Conservation (phyloP, 2,329 filamentous ascomycete genomes). For the Phoma sp. region DNA sequence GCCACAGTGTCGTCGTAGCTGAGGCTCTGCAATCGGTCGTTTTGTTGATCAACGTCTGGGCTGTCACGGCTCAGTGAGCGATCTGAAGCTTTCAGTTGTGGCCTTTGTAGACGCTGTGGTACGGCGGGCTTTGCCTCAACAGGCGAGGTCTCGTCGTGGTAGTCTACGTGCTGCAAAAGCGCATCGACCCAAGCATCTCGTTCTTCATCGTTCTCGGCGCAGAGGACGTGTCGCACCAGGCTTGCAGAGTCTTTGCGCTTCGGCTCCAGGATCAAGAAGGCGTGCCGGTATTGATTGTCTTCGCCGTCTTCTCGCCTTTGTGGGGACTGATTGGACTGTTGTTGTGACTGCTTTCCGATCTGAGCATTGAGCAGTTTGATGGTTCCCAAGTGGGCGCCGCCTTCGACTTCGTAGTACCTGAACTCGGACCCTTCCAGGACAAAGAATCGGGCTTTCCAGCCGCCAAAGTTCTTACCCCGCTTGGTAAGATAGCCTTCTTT, state of each 20-base stretch:
- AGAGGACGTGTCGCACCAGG: constrained; percentile 90
- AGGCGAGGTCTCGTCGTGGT: constrained; percentile 56
- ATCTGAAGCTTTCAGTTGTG: constrained; percentile 35
- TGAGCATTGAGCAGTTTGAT: constrained; percentile 92
- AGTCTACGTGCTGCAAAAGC: constrained; percentile 87
- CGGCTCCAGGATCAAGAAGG: constrained; percentile 91
- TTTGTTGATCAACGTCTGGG: constrained; percentile 44
- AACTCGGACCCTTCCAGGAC: constrained; percentile 73
- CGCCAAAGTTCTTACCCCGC: constrained; percentile 96
- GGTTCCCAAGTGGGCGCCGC: constrained; percentile 87
- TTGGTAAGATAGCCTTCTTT: constrained; percentile 95
- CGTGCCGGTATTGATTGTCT: constrained; percentile 95
- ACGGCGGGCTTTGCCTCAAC: constrained; percentile 53
- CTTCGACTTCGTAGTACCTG: constrained; percentile 90
- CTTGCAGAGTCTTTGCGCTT: constrained; percentile 94
- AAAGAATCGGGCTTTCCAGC: constrained; percentile 89
- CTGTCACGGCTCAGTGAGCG: constrained; percentile 46
- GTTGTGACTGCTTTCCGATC: constrained; percentile 88
- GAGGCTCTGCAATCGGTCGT: constrained; percentile 53
- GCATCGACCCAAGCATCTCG: constrained; percentile 93
- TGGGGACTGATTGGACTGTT: constrained; percentile 65
- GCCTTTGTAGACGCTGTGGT: constrained; percentile 51
- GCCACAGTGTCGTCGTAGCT: constrained; percentile 65
- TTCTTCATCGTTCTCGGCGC: constrained; percentile 91
- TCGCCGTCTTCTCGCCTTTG: constrained; percentile 72